Base-by-base conservation (phyloP, 441 rosid genomes). In the Populus hybrid region DNA sequence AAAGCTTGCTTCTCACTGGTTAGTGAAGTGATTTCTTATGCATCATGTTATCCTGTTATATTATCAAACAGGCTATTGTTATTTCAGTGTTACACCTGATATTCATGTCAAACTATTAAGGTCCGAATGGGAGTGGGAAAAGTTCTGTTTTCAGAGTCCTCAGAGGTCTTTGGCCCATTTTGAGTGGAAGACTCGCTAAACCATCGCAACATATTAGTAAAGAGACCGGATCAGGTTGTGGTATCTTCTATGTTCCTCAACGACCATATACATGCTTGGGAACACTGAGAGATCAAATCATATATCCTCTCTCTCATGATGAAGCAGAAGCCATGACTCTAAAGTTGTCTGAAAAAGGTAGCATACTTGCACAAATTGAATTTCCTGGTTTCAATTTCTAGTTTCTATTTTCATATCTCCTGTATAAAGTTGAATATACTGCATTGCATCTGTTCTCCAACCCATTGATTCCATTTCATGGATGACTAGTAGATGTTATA, bases 71-170 rank as follows among this genome's bases (percentile, higher is more conserved):
- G 20, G 59, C 40, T 20, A 46, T 54, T 73, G 67, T 10, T 28
- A 70, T 18, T 70, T 80, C 70, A 79, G 77, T 70, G 74, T 83
- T 74, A 42, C 70, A 81, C 70, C 82, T 84, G 65, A 86, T 80
- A 54, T 83, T 78, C 73, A 35, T 73, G 75, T 70, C 81, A 87
- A 69, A 46, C 69, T 54, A 32, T 81, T 57, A 85, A 97, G 99
- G 99, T 88, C 99, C 99, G 72, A 97, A 97, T 38, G 99, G 99
- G 69, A 93, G 99, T 42, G 99, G 99, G 59, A 97, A 97, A 81
- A 97, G 99, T 82, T 95, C 98, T 46, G 82, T 97, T 74, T 97
- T 97, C 90, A 93, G 99, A 89, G 97, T 90, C 79, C 98, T 97
- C 79, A 86, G 93, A 83, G 97, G 94, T 85, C 92, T 95, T 72